Evolutionary conservation across 2,329 filamentous ascomycete species (phyloP).

Genomic region (Chaetomiaceae sp.): DNA sequence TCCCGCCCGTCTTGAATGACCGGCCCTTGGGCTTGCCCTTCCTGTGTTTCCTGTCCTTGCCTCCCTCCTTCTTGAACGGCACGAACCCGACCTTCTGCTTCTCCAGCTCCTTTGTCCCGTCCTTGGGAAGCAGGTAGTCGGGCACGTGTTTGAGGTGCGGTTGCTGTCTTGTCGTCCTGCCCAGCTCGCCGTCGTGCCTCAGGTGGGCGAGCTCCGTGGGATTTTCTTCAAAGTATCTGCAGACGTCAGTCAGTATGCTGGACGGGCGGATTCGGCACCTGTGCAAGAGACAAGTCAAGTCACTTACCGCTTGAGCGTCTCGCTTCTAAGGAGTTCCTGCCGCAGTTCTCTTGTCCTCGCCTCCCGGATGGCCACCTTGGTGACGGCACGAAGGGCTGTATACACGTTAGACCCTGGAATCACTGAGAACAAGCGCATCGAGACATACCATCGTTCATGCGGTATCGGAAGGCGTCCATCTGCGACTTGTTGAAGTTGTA

Average conservation of each 20-base stretch:
- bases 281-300: background rate
- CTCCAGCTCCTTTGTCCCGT: constrained; percentile 63
- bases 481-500: constrained; percentile 95
- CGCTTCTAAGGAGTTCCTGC: constrained; percentile 85
- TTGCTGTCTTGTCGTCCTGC: constrained; percentile 59
- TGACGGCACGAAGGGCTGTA: constrained; percentile 67
- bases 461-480: constrained; percentile 89
- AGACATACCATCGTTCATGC: constrained; percentile 69
- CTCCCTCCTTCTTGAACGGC: constrained; percentile 53
- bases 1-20: constrained; percentile 49
- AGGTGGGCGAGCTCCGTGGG: constrained; percentile 82
- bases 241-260: constrained; percentile 1
- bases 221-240: constrained; percentile 91
- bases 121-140: constrained; percentile 81
- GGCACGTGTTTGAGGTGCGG: constrained; percentile 90
- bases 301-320: constrained; percentile 71
- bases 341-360: constrained; percentile 82
- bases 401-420: background rate
- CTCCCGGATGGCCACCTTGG: constrained; percentile 82
- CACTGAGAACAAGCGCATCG: too few species aligned
- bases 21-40: constrained; percentile 32
- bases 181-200: constrained; percentile 84
- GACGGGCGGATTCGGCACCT: too few species aligned
- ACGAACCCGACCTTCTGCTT: constrained; percentile 71
- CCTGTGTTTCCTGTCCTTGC: constrained; percentile 42